Conservation (phyloP, 371 early-diverging fungal genomes). For the Actinomortierella ambigua region DNA sequence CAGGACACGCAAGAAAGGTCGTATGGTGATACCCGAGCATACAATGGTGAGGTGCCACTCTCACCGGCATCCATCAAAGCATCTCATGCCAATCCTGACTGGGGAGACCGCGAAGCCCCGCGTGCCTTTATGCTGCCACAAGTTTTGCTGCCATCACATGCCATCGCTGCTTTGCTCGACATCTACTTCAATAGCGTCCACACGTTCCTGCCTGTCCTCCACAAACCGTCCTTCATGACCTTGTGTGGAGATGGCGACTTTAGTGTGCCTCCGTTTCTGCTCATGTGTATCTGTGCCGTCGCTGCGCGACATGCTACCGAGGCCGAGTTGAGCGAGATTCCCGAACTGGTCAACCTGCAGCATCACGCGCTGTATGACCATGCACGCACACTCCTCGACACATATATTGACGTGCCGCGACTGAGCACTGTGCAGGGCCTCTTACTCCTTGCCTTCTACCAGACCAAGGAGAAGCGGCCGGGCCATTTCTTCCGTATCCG, state of each 20-base stretch:
- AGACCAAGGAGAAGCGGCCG: slow-evolving; percentile 57
- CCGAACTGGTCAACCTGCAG: slow-evolving; percentile 31
- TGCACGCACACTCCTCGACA: slow-evolving; percentile 52
- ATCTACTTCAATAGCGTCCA: slow-evolving; percentile 47
- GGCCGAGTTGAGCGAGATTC: slow-evolving; percentile 37
- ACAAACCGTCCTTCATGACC: slow-evolving; percentile 40
- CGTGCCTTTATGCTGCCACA: slow-evolving; percentile 31
- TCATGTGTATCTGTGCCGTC: slow-evolving; percentile 46
- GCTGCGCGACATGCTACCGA: slow-evolving; percentile 46
- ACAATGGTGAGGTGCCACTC: slow-evolving; percentile 10
- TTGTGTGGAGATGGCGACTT: slow-evolving; percentile 33
- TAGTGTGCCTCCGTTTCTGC: slow-evolving; percentile 37
- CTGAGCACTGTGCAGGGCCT: slow-evolving; percentile 67
- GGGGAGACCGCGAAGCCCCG: slow-evolving; percentile 26
- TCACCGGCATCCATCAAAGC: slow-evolving; percentile 9
- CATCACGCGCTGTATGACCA: slow-evolving; percentile 45
- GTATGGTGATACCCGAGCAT: slow-evolving; percentile 29
- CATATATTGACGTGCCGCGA: slow-evolving; percentile 59
- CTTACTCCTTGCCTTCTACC: slow-evolving; percentile 54
- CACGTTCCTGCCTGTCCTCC: slow-evolving; percentile 44
- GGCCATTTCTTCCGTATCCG: slow-evolving; percentile 46
- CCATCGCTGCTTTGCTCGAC: slow-evolving; percentile 37
- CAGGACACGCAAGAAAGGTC: slow-evolving; percentile 30
- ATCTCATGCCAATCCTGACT: slow-evolving; percentile 18
- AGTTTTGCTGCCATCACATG: slow-evolving; percentile 27